Evolutionary conservation across 2,329 filamentous ascomycete genomes (phyloP).

Genomic region (Penicillium nordicum): DNA sequence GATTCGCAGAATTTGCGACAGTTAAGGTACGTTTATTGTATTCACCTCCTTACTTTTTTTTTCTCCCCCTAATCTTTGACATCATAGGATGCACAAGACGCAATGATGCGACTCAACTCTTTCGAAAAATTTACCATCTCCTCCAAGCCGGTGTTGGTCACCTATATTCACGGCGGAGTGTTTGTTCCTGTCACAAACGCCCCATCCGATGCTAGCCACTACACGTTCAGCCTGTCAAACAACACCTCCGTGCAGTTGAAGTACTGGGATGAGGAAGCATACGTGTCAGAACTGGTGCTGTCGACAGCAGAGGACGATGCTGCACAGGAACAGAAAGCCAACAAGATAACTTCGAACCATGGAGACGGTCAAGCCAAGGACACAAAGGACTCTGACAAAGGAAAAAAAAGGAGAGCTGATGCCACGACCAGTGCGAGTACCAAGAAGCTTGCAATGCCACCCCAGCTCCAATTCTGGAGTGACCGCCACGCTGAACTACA

Average conservation of each 20-base stretch:
- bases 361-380: constrained; percentile 31
- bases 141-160: constrained; percentile 66
- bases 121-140: constrained; percentile 75
- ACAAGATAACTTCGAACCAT: constrained; percentile 14
- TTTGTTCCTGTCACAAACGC: constrained; percentile 70
- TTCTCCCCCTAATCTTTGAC: background rate
- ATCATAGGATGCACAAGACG: constrained; percentile 64
- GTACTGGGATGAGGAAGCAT: constrained; percentile 74
- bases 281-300: constrained; percentile 63
- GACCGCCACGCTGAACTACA: constrained; percentile 67
- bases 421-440: constrained; percentile 30
- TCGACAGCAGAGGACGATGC: constrained; percentile 50
- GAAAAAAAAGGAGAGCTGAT: constrained; percentile 49
- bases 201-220: constrained; percentile 55
- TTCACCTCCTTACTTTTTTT: background rate
- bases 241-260: constrained; percentile 66
- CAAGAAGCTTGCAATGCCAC: constrained; percentile 54
- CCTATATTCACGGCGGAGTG: constrained; percentile 78
- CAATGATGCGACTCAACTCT: constrained; percentile 67
- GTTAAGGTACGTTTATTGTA: constrained; percentile 50
- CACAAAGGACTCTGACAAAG: constrained; percentile 43
- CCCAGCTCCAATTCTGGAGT: constrained; percentile 69
- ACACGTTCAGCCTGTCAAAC: constrained; percentile 67
- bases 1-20: constrained; percentile 78
- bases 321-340: constrained; percentile 20